Conservation (phyloP, 1,284 basidiomycete genomes). For the Coniferiporia weirii region DNA sequence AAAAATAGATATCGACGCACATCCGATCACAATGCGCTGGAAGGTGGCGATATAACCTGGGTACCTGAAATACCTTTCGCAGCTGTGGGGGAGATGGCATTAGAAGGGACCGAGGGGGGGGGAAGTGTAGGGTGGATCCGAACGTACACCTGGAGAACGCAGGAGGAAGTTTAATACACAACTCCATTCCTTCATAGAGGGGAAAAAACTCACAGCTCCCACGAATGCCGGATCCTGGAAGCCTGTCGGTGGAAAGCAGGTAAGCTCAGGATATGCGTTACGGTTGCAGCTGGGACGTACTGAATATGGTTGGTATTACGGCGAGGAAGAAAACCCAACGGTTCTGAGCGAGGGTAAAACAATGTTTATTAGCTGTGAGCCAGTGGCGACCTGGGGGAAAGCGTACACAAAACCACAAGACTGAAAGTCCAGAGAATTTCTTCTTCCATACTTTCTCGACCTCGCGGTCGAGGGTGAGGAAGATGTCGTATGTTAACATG, state of each 20-base stretch:
- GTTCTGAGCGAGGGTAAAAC: not conserved
- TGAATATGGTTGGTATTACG: slow-evolving; percentile 2
- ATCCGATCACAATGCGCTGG: slow-evolving; percentile 7
- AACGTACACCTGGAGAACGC: not conserved
- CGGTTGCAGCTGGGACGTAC: not conserved
- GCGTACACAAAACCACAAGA: slow-evolving; percentile 10
- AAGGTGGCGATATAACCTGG: slow-evolving; percentile 9
- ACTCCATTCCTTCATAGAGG: not conserved
- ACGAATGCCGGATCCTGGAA: slow-evolving; percentile 4
- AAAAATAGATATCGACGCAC: not conserved
- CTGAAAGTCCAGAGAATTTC: not conserved
- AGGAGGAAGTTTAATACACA: not conserved
- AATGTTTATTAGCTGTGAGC: not conserved
- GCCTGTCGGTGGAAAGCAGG: not conserved
- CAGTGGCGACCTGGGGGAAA: not conserved
- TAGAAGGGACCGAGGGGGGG: not conserved
- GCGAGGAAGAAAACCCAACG: slow-evolving; percentile 9
- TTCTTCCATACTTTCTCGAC: slow-evolving; percentile 10
- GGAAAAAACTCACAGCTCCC: slow-evolving; percentile 1
- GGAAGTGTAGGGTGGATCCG: not conserved
- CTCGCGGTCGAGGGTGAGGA: slow-evolving; percentile 3
- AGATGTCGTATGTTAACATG: slow-evolving; percentile 11
- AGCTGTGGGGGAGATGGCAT: not conserved
- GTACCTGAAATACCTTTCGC: slow-evolving; percentile 3
- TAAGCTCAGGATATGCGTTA: not conserved